Conservation (phyloP, 2,329 filamentous ascomycete genomes). For the Fusarium drepaniforme region DNA sequence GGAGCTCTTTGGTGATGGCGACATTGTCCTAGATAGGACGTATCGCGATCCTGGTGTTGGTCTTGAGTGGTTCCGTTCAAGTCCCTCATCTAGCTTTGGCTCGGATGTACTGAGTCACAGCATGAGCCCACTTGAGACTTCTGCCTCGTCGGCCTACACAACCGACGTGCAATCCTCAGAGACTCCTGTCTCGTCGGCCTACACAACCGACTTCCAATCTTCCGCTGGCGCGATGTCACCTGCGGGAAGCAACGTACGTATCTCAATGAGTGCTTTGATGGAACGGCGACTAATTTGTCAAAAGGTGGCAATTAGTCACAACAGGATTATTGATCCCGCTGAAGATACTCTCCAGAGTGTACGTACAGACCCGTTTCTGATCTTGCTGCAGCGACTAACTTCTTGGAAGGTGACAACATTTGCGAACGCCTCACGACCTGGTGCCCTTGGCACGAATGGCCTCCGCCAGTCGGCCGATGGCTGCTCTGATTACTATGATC, state of each 20-base stretch:
- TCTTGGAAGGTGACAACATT: constrained; percentile 26
- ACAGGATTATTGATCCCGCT: constrained; percentile 1
- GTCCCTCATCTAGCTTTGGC: constrained; percentile 12
- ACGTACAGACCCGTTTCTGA: constrained; percentile 2
- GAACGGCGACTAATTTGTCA: constrained; percentile 36
- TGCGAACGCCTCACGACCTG: background rate
- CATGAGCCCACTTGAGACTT: background rate
- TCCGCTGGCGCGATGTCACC: constrained; percentile 6
- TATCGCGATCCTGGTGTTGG: constrained; percentile 36
- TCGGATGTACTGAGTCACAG: constrained; percentile 9
- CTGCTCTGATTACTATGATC: constrained; percentile 7
- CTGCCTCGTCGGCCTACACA: background rate
- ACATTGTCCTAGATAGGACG: constrained; percentile 10
- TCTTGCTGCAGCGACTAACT: constrained; percentile 24
- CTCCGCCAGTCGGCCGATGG: background rate
- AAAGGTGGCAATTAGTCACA: constrained; percentile 37
- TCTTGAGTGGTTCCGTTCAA: constrained; percentile 9
- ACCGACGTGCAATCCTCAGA: constrained; percentile 4
- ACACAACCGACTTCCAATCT: background rate
- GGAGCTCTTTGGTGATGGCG: constrained; percentile 17
- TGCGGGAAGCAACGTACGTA: constrained; percentile 36
- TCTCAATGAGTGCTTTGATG: background rate
- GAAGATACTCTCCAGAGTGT: constrained; percentile 24
- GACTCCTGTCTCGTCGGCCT: background rate
- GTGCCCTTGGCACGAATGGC: background rate